These are phyloP conservation scores for Elongisporangium prolatum DNA, from an alignment of 352 stramenopile species.

Conservation along the genomic window DNA sequence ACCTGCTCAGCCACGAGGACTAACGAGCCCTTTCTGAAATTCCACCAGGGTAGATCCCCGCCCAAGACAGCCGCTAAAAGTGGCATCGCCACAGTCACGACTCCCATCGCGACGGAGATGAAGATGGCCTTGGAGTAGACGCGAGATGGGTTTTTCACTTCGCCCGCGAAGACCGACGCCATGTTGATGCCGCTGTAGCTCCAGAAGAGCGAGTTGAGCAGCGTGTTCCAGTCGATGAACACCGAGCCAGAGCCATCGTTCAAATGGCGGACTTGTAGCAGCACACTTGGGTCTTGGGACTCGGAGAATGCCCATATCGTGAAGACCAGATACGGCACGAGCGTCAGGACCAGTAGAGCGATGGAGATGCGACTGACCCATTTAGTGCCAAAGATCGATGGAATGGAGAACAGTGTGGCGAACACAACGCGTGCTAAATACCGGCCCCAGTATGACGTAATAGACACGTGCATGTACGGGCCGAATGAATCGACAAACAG, in stretches of 20 bases:
- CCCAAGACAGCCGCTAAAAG: conserved; percentile 65
- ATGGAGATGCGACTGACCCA: conserved; percentile 8
- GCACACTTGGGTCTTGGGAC: conserved; percentile 56
- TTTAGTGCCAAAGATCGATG: conserved; percentile 13
- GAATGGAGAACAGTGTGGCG: conserved; percentile 11
- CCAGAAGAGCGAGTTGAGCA: conserved; percentile 92
- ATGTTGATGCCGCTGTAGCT: conserved; percentile 91
- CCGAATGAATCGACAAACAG: conserved; percentile 10
- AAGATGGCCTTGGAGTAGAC: conserved; percentile 81
- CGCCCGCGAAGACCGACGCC: conserved; percentile 78
- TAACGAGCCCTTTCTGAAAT: conserved; percentile 84
- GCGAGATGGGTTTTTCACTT: conserved; percentile 71
- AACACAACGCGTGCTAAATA: conserved; percentile 18
- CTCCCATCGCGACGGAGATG: conserved; percentile 56
- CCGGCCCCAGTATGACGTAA: neutral
- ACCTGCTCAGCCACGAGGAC: conserved; percentile 62
- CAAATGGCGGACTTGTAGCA: conserved; percentile 84
- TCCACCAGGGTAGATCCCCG: conserved; percentile 26
- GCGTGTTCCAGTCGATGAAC: conserved; percentile 52
- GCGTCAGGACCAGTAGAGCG: conserved; percentile 6
- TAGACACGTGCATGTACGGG: conserved; percentile 1
- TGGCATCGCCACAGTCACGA: conserved; percentile 75
- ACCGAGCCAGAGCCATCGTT: conserved; percentile 8
- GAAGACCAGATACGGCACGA: conserved; percentile 83
- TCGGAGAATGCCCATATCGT: conserved; percentile 18